phyloP scores from a whole-genome alignment of 306 rosid species.

The Potentilla sterilis region DNA sequence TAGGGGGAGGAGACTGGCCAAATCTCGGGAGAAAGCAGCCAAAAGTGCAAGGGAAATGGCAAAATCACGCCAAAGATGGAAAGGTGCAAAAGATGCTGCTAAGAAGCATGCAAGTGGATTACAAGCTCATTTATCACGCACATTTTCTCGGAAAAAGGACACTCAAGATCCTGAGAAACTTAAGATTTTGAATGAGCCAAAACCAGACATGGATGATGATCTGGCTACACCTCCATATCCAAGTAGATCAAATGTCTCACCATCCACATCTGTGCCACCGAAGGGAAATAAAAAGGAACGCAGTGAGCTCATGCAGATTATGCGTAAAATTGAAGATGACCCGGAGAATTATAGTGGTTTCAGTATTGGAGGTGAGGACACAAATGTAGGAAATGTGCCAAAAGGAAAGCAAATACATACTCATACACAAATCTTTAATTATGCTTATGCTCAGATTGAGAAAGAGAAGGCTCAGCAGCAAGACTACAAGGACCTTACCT shows the following conservation, averaged over 20 bases:
- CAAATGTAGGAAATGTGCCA: slow-evolving; percentile 29
- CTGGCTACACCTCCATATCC: slow-evolving; percentile 31
- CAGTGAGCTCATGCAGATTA: slow-evolving; percentile 41
- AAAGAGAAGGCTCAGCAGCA: slow-evolving; percentile 89
- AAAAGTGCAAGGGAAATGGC: slow-evolving; percentile 70
- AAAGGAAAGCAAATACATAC: slow-evolving; percentile 60
- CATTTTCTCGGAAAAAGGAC: slow-evolving; percentile 57
- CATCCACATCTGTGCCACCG: slow-evolving; percentile 36
- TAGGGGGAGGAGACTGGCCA: slow-evolving; percentile 77
- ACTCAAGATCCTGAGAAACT: slow-evolving; percentile 35
- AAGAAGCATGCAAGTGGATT: slow-evolving; percentile 75
- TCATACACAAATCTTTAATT: slow-evolving; percentile 67
- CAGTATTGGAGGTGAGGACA: slow-evolving; percentile 36
- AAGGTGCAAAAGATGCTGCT: slow-evolving; percentile 72
- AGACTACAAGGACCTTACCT: slow-evolving; percentile 66
- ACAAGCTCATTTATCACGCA: slow-evolving; percentile 76
- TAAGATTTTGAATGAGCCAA: slow-evolving; percentile 47
- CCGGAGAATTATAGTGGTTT: slow-evolving; percentile 42
- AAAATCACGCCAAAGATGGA: slow-evolving; percentile 81
- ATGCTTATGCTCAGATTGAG: slow-evolving; percentile 91
- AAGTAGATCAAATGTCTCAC: slow-evolving; percentile 34
- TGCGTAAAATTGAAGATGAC: slow-evolving; percentile 62
- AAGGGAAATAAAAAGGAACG: slow-evolving; percentile 42
- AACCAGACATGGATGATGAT: slow-evolving; percentile 41
- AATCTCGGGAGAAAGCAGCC: slow-evolving; percentile 91